These are phyloP conservation scores for Aschersonia sp. DNA, from an alignment of 2,329 filamentous ascomycete species.

Conservation along the genomic window DNA sequence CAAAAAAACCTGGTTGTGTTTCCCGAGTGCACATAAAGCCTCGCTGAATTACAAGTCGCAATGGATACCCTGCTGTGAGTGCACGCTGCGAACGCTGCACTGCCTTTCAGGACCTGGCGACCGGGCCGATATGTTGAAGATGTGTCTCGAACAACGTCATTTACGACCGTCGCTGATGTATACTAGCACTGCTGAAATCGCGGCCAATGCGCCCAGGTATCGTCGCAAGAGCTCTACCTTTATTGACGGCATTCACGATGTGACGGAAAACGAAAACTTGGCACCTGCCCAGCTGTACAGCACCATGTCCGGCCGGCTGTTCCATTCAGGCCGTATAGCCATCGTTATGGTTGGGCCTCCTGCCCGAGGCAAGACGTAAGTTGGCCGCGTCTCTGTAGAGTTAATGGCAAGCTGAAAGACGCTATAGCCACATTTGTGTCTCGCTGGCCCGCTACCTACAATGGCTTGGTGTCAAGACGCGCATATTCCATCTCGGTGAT, in stretches of 20 bases:
- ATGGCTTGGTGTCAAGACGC: slow-evolving; percentile 96
- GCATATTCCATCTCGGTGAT: slow-evolving; percentile 93
- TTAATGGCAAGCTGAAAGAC: background rate
- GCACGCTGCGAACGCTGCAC: background rate
- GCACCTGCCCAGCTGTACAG: slow-evolving; percentile 95
- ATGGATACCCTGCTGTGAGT: slow-evolving; percentile 53
- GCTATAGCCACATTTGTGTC: slow-evolving; percentile 71
- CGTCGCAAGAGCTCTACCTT: slow-evolving; percentile 89
- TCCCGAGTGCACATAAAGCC: background rate
- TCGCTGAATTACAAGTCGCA: background rate
- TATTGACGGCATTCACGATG: slow-evolving; percentile 92
- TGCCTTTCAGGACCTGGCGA: too few species aligned
- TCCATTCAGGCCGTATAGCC: slow-evolving; percentile 92
- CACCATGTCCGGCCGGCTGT: slow-evolving; percentile 91
- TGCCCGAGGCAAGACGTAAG: slow-evolving; percentile 85
- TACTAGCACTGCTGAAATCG: slow-evolving; percentile 72
- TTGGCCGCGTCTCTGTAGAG: slow-evolving; percentile 6
- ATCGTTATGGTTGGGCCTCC: slow-evolving; percentile 95
- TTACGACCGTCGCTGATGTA: background rate
- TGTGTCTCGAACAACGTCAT: too few species aligned
- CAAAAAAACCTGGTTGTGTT: too few species aligned
- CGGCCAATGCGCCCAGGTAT: slow-evolving; percentile 79
- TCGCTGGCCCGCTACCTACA: slow-evolving; percentile 87
- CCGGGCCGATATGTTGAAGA: too few species aligned
- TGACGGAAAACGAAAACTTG: slow-evolving; percentile 66